Evolutionary conservation across 1,139 yeast genomes (phyloP).

Genomic region (Yamadazyma atlantica): DNA sequence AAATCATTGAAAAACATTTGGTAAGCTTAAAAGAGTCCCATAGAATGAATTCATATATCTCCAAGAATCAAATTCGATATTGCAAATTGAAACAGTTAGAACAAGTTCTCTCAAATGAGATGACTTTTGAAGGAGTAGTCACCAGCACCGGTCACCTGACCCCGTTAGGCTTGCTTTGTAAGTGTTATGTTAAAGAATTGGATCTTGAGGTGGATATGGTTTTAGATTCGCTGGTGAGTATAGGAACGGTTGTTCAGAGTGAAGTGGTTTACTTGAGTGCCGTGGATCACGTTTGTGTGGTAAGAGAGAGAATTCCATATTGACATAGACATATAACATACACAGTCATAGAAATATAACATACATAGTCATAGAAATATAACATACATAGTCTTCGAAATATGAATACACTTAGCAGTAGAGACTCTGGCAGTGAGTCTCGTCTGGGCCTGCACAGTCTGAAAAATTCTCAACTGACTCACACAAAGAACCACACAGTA

Average conservation of each 20-base stretch:
- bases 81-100: constrained; percentile 29
- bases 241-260: constrained; percentile 45
- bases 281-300: constrained; percentile 31
- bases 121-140: constrained; percentile 24
- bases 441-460: too few species aligned
- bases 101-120: constrained; percentile 10
- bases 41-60: constrained; percentile 19
- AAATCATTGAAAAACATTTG: constrained; percentile 18
- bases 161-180: constrained; percentile 14
- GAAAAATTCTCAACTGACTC: background rate
- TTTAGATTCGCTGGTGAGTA: constrained; percentile 13
- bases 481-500: background rate
- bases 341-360: background rate
- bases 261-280: constrained; percentile 39
- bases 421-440: too few species aligned
- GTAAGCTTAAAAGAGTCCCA: constrained; percentile 17
- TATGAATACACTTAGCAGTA: too few species aligned
- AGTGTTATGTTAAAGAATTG: constrained; percentile 45
- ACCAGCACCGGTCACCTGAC: constrained; percentile 23
- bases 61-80: constrained; percentile 17
- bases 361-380: background rate
- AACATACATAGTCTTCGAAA: background rate
- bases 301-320: constrained; percentile 18
- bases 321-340: background rate
- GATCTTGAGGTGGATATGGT: constrained; percentile 47